These are phyloP conservation scores for Phylloporus sp. DNA, from an alignment of 768 basidiomycete genomes.

Conservation along the genomic window DNA sequence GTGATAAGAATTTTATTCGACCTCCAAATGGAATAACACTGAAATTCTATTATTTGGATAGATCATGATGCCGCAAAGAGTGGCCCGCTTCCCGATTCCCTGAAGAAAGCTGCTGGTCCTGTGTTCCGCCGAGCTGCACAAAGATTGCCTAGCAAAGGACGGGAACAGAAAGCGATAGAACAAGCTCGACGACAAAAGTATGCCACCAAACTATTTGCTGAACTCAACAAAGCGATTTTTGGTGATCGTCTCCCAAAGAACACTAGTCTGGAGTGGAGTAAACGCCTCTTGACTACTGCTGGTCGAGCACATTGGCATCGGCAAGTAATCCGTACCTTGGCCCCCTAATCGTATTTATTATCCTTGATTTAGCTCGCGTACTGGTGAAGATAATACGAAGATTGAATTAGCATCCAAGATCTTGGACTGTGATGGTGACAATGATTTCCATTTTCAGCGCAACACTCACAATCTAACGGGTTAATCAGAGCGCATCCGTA, in stretches of 20 bases:
- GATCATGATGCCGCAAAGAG: constrained; percentile 6
- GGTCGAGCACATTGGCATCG: constrained; percentile 65
- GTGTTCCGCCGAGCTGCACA: not conserved
- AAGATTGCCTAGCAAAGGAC: constrained; percentile 22
- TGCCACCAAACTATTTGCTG: constrained; percentile 55
- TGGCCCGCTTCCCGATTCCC: constrained; percentile 8
- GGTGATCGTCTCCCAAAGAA: constrained; percentile 47
- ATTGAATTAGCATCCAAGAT: constrained; percentile 85
- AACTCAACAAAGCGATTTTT: constrained; percentile 59
- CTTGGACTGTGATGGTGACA: constrained; percentile 69
- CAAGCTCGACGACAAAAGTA: constrained; percentile 45
- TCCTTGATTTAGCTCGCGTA: constrained; percentile 40
- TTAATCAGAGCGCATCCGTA: constrained; percentile 67
- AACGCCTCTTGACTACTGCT: constrained; percentile 61
- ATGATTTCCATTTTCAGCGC: not conserved
- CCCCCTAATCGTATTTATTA: not conserved
- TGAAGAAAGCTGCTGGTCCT: constrained; percentile 5
- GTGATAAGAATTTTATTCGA: too few species aligned
- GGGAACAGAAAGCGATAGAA: constrained; percentile 38
- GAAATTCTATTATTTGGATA: not conserved
- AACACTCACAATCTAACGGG: not conserved
- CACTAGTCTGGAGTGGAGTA: constrained; percentile 65
- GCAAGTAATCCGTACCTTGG: constrained; percentile 30
- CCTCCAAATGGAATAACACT: not conserved
- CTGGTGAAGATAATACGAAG: constrained; percentile 55